These are phyloP conservation scores for Boletus tylopilopsis DNA, from an alignment of 768 basidiomycete genomes.

Conservation along the genomic window DNA sequence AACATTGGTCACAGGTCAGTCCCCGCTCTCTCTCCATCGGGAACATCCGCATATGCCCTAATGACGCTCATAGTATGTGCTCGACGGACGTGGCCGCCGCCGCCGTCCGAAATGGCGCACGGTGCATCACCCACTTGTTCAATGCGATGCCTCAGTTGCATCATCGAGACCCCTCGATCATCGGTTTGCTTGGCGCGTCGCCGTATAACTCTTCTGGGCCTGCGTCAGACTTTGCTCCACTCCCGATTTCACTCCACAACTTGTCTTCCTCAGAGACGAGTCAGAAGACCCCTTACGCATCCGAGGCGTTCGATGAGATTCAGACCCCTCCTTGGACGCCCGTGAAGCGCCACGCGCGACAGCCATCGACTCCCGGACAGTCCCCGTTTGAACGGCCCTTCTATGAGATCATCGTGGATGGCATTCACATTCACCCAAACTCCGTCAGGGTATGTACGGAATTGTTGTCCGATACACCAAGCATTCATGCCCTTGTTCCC, in stretches of 20 bases:
- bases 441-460: slow-evolving; percentile 66
- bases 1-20: slow-evolving; percentile 86
- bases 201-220: slow-evolving; percentile 50
- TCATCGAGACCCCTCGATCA: slow-evolving; percentile 89
- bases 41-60: not conserved
- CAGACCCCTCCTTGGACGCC: slow-evolving; percentile 56
- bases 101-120: slow-evolving; percentile 69
- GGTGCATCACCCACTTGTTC: slow-evolving; percentile 90
- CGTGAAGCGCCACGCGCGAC: slow-evolving; percentile 17
- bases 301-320: slow-evolving; percentile 62
- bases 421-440: slow-evolving; percentile 88
- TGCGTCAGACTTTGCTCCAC: slow-evolving; percentile 30
- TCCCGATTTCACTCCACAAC: slow-evolving; percentile 16
- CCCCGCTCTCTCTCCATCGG: not conserved
- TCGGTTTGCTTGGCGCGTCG: slow-evolving; percentile 80
- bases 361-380: slow-evolving; percentile 41
- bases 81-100: slow-evolving; percentile 67
- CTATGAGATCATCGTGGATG: slow-evolving; percentile 89
- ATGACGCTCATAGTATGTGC: slow-evolving; percentile 50
- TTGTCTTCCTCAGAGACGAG: slow-evolving; percentile 4
- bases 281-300: slow-evolving; percentile 31
- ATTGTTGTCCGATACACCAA: not conserved
- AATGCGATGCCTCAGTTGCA: slow-evolving; percentile 91
- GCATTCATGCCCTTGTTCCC: not conserved
- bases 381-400: slow-evolving; percentile 63